A percentile compares a stretch with the other conserved stretches of the same genome.
Evolutionary conservation across 1,139 yeast species (phyloP).

Genomic region (Debaryomyces subglobosus): DNA sequence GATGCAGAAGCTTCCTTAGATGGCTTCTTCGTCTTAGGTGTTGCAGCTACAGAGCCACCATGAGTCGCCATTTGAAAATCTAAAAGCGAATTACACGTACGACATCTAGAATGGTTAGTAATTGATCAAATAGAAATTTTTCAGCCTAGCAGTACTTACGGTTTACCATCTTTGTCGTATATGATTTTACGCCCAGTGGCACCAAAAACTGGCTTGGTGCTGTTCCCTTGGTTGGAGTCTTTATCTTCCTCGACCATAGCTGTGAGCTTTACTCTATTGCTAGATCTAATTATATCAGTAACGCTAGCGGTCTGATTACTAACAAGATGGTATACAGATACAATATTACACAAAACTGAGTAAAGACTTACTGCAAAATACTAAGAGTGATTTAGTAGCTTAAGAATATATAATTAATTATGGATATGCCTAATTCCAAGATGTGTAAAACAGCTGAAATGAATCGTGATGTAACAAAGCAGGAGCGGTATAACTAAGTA

Average conservation of each 20-base stretch:
- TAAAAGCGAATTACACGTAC: slow-evolving; percentile 75
- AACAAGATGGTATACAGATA: background rate
- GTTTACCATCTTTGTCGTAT: slow-evolving; percentile 87
- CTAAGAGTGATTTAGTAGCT: background rate
- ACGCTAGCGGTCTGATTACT: background rate
- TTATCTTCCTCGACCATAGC: slow-evolving; percentile 1
- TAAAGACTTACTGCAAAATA: background rate
- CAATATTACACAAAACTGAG: slow-evolving; percentile 1
- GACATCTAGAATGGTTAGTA: slow-evolving; percentile 56
- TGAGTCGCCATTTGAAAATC: slow-evolving; percentile 72
- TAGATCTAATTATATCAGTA: background rate
- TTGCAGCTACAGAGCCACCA: slow-evolving; percentile 17
- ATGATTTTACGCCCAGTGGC: slow-evolving; percentile 69
- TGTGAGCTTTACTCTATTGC: background rate
- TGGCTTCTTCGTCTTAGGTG: slow-evolving; percentile 14
- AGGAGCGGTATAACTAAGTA: background rate
- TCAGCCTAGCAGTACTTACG: slow-evolving; percentile 52
- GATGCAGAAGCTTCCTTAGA: slow-evolving; percentile 9
- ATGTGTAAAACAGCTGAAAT: background rate
- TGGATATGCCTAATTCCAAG: background rate
- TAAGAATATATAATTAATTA: background rate
- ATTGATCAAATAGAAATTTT: background rate
- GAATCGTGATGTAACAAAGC: background rate
- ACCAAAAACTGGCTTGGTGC: slow-evolving; percentile 47
- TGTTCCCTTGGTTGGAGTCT: background rate